Base-by-base conservation (phyloP, 1,284 basidiomycete species). In the Ganoderma leucocontextum region DNA sequence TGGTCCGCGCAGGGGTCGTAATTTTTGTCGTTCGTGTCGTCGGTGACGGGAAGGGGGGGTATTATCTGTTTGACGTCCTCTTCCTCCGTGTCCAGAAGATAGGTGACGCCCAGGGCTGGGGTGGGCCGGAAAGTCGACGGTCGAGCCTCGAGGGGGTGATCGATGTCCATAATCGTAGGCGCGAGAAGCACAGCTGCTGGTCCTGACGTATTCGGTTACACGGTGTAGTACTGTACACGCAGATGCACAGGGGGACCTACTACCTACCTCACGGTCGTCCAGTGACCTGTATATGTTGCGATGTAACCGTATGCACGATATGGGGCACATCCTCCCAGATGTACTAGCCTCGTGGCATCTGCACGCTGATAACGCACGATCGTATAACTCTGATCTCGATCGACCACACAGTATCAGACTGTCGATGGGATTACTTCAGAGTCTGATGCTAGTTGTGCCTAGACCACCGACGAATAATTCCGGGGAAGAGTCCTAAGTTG, bases 361-460 rank as follows among this genome's bases (percentile, higher is more conserved):
- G 15, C 52, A 35, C 29, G 47, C 15, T 19, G 52, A 55, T 33
- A 35, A 10, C 15, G 52, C 52, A 55, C 8, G 52, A 19, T n/a
- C n/a, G n/a, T 55, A 53, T 29, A 55, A 35, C 29, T 35, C 25
- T 15, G 52, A 55, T 55, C 52, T 55, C 33, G 52, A 35, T 55
- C 7, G 17, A 19, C 33, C 13, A 49, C 47, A 53, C 33, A 53
- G 52, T 25, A 15, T 52, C 25, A 52, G 22, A 10, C 10, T 6
- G 29, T 22, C 2, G 15, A 13, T 41, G 15, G 12, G 39, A 29
- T 2, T 41, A 41, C n/a, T 41, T 2, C 10, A 4, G 39, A 13
- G 12, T 42, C 15, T 17, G 1, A 42, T 42, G 10, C 15, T 15
- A 42, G 2, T 15, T 4, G 41, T 42, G 41, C 12, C 9, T 42